Conservation (phyloP, 2,329 filamentous ascomycete species). For the Aureobasidium sp. region DNA sequence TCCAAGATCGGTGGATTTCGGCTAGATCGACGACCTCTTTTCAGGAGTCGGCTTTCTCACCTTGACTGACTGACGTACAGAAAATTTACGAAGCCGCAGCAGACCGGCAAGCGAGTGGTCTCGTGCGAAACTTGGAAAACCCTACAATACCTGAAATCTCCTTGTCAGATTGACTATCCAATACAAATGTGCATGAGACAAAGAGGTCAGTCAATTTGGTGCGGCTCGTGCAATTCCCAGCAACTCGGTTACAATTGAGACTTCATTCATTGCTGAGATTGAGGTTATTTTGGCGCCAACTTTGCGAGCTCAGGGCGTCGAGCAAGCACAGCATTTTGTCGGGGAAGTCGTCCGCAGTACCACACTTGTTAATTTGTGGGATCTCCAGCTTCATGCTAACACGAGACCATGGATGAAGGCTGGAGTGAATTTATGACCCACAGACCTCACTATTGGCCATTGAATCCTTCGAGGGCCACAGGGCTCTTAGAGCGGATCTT, state of each 20-base stretch:
- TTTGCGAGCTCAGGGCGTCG: conserved; percentile 1
- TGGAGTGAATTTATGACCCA: background rate
- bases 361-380: background rate
- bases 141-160: no score
- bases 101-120: background rate
- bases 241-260: conserved; percentile 12
- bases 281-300: conserved; percentile 7
- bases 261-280: background rate
- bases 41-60: conserved; percentile 3
- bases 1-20: background rate
- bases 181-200: background rate
- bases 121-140: conserved; percentile 3
- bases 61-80: background rate
- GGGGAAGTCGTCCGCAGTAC: conserved; percentile 8
- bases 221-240: conserved; percentile 9
- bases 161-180: no score
- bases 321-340: conserved; percentile 11
- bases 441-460: background rate
- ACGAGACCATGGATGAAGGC: background rate
- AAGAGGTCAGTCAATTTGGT: background rate
- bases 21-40: conserved; percentile 4
- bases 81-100: background rate
- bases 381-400: conserved; percentile 9
- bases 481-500: background rate
- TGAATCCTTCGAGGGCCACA: background rate